Evolutionary conservation across 176 grass and related monocot species (phyloP), one percentile per base, ranked within the genome.

Genomic region (Triticum monococcum): DNA sequence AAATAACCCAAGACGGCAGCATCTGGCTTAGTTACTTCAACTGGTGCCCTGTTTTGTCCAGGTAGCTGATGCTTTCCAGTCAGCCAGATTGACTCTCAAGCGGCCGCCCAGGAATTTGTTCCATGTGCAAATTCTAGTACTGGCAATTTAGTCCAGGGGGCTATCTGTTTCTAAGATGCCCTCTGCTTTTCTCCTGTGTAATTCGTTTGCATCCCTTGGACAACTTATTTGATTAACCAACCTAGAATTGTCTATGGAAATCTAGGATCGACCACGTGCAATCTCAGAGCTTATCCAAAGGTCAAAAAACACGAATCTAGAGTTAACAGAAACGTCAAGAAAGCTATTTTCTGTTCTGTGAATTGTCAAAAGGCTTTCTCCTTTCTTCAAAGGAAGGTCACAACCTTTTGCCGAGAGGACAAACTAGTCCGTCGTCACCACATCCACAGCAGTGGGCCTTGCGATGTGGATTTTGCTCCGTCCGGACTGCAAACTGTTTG

Each of bases 401-500:
- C 43, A 38, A 32, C 10, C 57, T 78, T 46, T 26, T 70, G 1
- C 14, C 18, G 9, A 26, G 2, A 48, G 8, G 28, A 62, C 35
- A 68, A 35, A 31, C 23, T 2, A 57, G n/a, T 78, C 14, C 14
- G 48, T 52, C 16, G 48, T 70, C 80, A 46, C 63, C 60, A 45
- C 41, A 12, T 12, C 10, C 11, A 7, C 16, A 30, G 10, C 12
- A 17, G 57, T 67, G 68, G 77, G 59, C 57, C 77, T 54, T 10
- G 2, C 22, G 78, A 85, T 46, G 78, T 36, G 70, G 71, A 86
- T 81, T 14, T 28, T 23, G 63, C 50, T 86, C 83, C 82, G 60
- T 60, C 68, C 68, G 32, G 37, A 81, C 30, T 3, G 23, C 22
- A 50, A 75, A 30, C 61, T 30, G 78, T 37, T 17, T 62, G 78